phyloP scores from a whole-genome alignment of 257 asterid genomes.

The Solanum clarkiae region DNA sequence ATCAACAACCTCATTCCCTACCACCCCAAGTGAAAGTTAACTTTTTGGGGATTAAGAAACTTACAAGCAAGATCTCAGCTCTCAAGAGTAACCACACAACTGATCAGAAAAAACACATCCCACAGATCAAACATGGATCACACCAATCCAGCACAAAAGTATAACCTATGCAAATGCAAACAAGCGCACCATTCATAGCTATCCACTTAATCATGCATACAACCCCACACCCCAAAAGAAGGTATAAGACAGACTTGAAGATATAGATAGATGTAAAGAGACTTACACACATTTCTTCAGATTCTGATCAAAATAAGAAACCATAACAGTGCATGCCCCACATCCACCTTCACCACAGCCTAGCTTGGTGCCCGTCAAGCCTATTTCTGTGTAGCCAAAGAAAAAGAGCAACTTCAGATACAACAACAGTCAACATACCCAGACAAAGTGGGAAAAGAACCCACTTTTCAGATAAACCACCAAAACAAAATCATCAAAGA shows the following conservation, averaged over 20 bases:
- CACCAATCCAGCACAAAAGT: neutral
- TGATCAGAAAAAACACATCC: neutral
- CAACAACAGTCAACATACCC: too few relatives aligned
- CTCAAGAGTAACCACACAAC: neutral
- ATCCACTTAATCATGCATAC: neutral
- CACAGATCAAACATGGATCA: neutral
- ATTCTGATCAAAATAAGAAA: conserved; percentile 68
- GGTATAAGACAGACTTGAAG: neutral
- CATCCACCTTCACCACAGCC: conserved; percentile 99
- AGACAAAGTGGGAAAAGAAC: too few relatives aligned
- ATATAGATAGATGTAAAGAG: conserved; percentile 6
- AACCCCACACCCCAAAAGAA: neutral
- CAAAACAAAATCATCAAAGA: neutral
- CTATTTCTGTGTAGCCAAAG: conserved; percentile 39
- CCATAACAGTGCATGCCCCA: conserved; percentile 98
- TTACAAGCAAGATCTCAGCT: neutral
- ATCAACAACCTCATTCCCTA: neutral
- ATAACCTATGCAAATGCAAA: neutral
- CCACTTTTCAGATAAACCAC: neutral
- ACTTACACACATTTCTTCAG: conserved; percentile 87
- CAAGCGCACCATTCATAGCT: neutral
- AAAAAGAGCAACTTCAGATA: neutral
- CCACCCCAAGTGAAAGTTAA: neutral
- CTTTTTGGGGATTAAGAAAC: neutral
- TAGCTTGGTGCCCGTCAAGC: conserved; percentile 93